These are phyloP conservation scores for Kluyveromyces wickerhamii DNA, from an alignment of 805 yeast species.

Conservation along the genomic window DNA sequence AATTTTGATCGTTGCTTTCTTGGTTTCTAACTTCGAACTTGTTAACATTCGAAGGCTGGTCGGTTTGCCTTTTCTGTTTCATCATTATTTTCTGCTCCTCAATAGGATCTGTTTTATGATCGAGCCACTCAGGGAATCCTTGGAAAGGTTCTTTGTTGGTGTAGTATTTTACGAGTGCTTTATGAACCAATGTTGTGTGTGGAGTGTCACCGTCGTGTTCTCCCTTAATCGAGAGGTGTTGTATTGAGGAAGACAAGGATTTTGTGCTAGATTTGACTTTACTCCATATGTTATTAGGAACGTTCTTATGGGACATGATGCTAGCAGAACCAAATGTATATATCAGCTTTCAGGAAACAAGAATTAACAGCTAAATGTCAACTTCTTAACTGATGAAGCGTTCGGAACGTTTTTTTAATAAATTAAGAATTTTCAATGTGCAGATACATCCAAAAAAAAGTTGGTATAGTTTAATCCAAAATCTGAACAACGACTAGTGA, in stretches of 20 bases:
- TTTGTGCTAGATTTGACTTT: constrained; percentile 27
- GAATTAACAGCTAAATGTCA: no score
- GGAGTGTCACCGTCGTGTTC: constrained; percentile 38
- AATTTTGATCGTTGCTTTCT: no score
- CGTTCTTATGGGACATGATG: constrained; percentile 3
- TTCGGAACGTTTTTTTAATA: no score
- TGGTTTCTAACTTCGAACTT: no score
- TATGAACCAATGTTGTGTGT: constrained; percentile 37
- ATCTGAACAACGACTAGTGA: no score
- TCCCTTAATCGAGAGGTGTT: constrained; percentile 20
- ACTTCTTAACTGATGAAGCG: no score
- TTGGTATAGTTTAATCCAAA: no score
- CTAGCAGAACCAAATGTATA: no score
- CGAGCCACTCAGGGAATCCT: constrained; percentile 33
- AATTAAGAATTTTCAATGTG: no score
- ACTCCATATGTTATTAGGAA: constrained; percentile 24
- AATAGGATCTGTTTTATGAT: constrained; percentile 28
- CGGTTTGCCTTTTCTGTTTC: constrained; percentile 19
- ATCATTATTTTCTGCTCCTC: constrained; percentile 25
- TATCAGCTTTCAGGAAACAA: no score
- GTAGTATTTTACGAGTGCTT: constrained; percentile 37
- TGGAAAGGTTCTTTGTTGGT: constrained; percentile 26
- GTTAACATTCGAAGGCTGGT: no score
- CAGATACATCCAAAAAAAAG: no score
- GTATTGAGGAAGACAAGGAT: constrained; percentile 22